Percentiles rank a stretch among this genome's conserved stretches.
phyloP scores from a whole-genome alignment of 768 basidiomycete genomes.

The Auricularia heimuer region DNA sequence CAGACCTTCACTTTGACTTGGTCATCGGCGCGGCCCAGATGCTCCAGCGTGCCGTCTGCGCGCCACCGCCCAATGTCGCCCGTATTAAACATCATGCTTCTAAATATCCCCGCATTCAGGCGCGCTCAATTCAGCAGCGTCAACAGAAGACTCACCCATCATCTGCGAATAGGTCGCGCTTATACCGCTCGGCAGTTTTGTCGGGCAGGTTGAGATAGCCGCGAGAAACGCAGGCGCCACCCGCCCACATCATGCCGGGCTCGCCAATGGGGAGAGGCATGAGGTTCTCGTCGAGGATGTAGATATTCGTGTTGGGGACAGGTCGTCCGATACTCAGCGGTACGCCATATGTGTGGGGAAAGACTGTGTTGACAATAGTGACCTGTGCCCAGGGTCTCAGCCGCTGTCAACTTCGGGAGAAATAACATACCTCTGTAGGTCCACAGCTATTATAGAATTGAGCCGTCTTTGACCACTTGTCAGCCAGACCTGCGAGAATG shows the following conservation, averaged over 20 bases:
- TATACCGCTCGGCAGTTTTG: constrained; percentile 43
- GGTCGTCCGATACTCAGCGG: constrained; percentile 7
- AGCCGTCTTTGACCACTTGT: constrained; percentile 34
- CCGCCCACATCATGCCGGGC: constrained; percentile 50
- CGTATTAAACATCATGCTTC: constrained; percentile 49
- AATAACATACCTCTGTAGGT: constrained; percentile 38
- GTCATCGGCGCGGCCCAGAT: constrained; percentile 50
- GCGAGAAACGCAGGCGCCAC: constrained; percentile 44
- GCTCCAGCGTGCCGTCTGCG: constrained; percentile 43
- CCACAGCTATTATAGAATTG: constrained; percentile 47
- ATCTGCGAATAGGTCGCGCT: constrained; percentile 38
- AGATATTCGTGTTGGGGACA: constrained; percentile 18
- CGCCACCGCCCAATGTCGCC: constrained; percentile 51
- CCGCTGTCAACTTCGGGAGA: neutral
- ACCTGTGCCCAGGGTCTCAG: constrained; percentile 10
- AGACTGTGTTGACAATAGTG: constrained; percentile 11
- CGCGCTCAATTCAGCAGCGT: neutral
- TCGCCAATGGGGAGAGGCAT: constrained; percentile 25
- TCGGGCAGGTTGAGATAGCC: constrained; percentile 49
- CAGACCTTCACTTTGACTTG: constrained; percentile 53
- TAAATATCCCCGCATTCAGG: constrained; percentile 14
- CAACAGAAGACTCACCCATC: constrained; percentile 29
- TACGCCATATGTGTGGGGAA: constrained; percentile 2
- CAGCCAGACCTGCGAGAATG: constrained; percentile 23
- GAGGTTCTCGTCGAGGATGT: constrained; percentile 25